These are phyloP conservation scores for Apophysomyces variabilis DNA, from an alignment of 371 early-diverging fungal species.

Conservation along the genomic window DNA sequence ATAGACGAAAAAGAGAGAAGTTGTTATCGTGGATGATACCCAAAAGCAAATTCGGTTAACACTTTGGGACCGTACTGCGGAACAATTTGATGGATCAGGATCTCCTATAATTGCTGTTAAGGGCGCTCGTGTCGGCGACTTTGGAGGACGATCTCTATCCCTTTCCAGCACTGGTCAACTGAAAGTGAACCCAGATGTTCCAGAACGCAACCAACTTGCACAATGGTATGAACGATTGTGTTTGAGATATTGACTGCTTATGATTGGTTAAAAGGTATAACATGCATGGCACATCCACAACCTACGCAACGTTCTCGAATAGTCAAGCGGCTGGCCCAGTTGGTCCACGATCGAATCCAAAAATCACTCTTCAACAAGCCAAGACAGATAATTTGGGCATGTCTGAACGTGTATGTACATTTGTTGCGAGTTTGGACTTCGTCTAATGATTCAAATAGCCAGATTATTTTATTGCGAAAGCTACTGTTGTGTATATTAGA, in stretches of 20 bases:
- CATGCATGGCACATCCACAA: constrained; percentile 14
- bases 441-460: constrained; percentile 33
- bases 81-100: constrained; percentile 57
- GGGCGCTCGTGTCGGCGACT: constrained; percentile 87
- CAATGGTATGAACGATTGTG: constrained; percentile 81
- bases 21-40: constrained; percentile 83
- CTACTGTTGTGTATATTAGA: constrained; percentile 67
- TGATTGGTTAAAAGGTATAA: constrained; percentile 7
- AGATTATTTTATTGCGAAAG: constrained; percentile 74
- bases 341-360: constrained; percentile 21
- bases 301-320: constrained; percentile 14
- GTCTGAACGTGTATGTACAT: constrained; percentile 51
- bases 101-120: constrained; percentile 83
- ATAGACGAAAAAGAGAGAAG: constrained; percentile 83
- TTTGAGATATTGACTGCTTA: neutral
- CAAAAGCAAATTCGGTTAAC: constrained; percentile 78
- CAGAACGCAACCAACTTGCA: constrained; percentile 79
- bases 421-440: neutral
- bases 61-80: constrained; percentile 90
- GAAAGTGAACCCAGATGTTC: constrained; percentile 82
- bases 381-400: constrained; percentile 71
- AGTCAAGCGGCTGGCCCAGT: constrained; percentile 3
- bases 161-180: constrained; percentile 55
- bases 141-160: constrained; percentile 80
- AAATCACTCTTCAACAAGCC: constrained; percentile 70